phyloP scores from a whole-genome alignment of 2,329 filamentous ascomycete genomes.

The Fusarium sp. region DNA sequence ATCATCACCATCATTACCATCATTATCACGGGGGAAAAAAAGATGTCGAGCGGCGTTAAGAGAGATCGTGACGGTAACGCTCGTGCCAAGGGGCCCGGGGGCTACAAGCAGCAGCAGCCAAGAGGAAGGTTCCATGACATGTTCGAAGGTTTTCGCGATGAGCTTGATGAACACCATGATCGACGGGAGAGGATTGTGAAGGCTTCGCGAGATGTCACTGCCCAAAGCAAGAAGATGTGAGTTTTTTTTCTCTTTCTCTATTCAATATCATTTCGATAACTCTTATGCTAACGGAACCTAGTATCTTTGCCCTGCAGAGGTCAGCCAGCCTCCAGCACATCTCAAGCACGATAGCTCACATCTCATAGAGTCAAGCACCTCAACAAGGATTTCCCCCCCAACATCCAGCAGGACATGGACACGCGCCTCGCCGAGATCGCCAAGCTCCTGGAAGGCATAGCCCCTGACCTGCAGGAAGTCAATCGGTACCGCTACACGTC shows the following conservation, averaged over 20 bases:
- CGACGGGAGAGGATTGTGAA: conserved; percentile 91
- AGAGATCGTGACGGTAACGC: conserved; percentile 58
- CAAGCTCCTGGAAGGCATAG: conserved; percentile 73
- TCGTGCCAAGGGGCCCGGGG: conserved; percentile 50
- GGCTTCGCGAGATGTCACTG: conserved; percentile 90
- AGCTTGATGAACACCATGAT: conserved; percentile 95
- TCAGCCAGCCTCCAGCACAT: conserved; percentile 26
- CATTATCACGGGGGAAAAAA: not conserved
- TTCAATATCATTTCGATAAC: too few species aligned
- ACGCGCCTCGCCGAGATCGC: conserved; percentile 77
- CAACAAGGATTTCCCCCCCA: conserved; percentile 70
- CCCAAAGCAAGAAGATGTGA: conserved; percentile 96
- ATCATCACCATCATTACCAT: conserved; percentile 12
- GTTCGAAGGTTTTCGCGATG: conserved; percentile 86
- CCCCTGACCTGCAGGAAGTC: conserved; percentile 78
- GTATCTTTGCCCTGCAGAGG: conserved; percentile 55
- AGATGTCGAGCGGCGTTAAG: conserved; percentile 27
- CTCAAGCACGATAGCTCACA: conserved; percentile 22
- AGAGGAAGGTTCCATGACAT: conserved; percentile 70
- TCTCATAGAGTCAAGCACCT: conserved; percentile 70
- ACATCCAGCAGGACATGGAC: conserved; percentile 76
- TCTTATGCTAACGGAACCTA: conserved; percentile 27
- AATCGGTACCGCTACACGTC: conserved; percentile 85
- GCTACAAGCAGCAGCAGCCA: conserved; percentile 45
- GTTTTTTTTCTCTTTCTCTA: conserved; percentile 28